Conservation (phyloP, 306 rosid genomes). For the Oxytropis ochrocephala region DNA sequence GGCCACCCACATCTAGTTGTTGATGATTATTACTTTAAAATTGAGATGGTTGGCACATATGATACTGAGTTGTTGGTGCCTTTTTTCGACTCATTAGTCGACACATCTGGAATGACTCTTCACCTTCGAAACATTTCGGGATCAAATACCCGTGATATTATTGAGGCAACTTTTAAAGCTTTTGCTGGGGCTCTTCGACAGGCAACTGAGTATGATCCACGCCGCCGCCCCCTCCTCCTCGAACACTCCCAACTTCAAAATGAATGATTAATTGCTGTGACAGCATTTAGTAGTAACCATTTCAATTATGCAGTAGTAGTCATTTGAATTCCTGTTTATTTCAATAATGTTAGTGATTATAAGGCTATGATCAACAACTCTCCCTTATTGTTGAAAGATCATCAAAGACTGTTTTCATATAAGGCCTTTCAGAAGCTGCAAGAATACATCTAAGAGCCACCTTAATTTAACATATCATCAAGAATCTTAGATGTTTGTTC, state of each 20-base stretch:
- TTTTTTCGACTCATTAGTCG: slow-evolving; percentile 89
- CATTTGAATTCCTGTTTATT: no score
- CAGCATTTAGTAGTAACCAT: no score
- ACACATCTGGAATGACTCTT: slow-evolving; percentile 98
- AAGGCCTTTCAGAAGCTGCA: slow-evolving; percentile 74
- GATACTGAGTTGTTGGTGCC: slow-evolving; percentile 98
- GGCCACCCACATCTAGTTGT: slow-evolving; percentile 81
- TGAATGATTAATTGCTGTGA: no score
- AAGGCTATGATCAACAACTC: slow-evolving; percentile 24
- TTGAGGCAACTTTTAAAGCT: slow-evolving; percentile 96
- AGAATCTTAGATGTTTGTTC: slow-evolving; percentile 31
- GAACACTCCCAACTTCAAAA: no score
- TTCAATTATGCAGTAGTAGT: no score
- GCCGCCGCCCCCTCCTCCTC: slow-evolving; percentile 31
- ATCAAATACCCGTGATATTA: slow-evolving; percentile 83
- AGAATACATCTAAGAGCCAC: slow-evolving; percentile 66
- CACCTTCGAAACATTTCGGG: slow-evolving; percentile 92
- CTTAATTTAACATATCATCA: slow-evolving; percentile 53
- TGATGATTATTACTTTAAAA: slow-evolving; percentile 38
- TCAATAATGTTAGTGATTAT: slow-evolving; percentile 31
- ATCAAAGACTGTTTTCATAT: slow-evolving; percentile 54
- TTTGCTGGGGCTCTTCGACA: slow-evolving; percentile 95
- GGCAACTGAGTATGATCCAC: slow-evolving; percentile 78
- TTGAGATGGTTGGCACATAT: slow-evolving; percentile 88
- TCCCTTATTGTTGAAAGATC: slow-evolving; percentile 52